phyloP scores from a whole-genome alignment of 2,329 filamentous ascomycete genomes.

The Stachybotrys chlorohalonatus region DNA sequence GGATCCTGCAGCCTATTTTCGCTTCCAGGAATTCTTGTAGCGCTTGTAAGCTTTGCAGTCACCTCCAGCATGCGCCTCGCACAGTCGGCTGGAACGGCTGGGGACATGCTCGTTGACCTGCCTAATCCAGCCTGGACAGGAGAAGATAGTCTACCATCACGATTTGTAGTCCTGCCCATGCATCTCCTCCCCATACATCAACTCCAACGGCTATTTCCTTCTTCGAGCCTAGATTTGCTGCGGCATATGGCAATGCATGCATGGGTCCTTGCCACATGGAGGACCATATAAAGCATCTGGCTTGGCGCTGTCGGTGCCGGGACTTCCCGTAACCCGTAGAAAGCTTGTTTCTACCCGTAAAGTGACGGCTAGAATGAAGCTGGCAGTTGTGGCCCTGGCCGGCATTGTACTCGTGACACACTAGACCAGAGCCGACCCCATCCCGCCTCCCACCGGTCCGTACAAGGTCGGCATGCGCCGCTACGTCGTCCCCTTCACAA shows the following conservation, averaged over 20 bases:
- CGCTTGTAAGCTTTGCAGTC: too few relatives aligned
- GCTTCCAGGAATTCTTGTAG: too few relatives aligned
- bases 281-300: background rate
- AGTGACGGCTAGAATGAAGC: background rate
- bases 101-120: background rate
- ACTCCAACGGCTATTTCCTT: background rate
- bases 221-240: background rate
- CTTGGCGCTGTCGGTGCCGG: background rate
- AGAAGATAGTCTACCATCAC: background rate
- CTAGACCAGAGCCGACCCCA: background rate
- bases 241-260: background rate
- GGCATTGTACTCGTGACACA: background rate
- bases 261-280: background rate
- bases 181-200: too few relatives aligned
- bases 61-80: background rate
- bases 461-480: constrained; percentile 7
- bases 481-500: constrained; percentile 1
- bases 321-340: background rate
- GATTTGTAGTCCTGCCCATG: too few relatives aligned
- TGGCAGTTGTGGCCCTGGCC: background rate
- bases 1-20: too few relatives aligned
- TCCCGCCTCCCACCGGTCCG: constrained; percentile 1
- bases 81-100: background rate
- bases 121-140: background rate
- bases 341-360: too few relatives aligned